Base-by-base conservation (phyloP, 2,329 filamentous ascomycete species). In the Hypoxylon sp. region DNA sequence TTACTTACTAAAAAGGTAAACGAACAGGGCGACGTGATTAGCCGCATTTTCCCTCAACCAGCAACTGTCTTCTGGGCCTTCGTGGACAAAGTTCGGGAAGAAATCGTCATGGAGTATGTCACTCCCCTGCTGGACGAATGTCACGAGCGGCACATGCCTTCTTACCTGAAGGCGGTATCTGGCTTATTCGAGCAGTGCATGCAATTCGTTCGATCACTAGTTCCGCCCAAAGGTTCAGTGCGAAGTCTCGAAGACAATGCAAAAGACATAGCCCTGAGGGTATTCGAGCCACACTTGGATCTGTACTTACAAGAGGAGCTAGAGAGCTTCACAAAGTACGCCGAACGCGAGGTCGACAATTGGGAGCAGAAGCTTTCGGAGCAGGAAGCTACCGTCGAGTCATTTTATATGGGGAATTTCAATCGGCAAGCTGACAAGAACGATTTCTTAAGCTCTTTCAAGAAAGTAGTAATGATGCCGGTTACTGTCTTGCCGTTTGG, bases 391-490 rank as follows among this genome's bases (percentile, higher is more conserved):
- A 92, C 91, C 1, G 91, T 93, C 0, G 96, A 99, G 80, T 96
- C 93, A 0, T 97, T 97, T 77, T 96, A 94, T 82, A 98, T 98
- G 95, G 92, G 92, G 24, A 98, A 94, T 78, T 89, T 98, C 76
- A 98, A 95, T 77, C 88, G 96, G 27, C 94, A 97, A 78, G 96
- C 94, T 0, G 96, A 97, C 70, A 99, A 99, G 82, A 93, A 94
- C 73, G 96, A 99, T 78, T 99, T 99, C 75, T 79, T 99, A 68
- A 96, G 91, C 50, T 97, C 94, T 0, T 99, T 99, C 85, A 98
- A 94, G 77, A 98, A 98, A 80, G 96, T 99, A 7, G 93, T 99
- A 71, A 98, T 99, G 94, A 97, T 97, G 90, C 96, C 96, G 1
- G 95, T 99, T 53, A 97, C 93, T 57, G 95, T 94, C 7, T 84